Percentiles rank a stretch among this genome's conserved stretches.
phyloP scores from a whole-genome alignment of 352 stramenopile species.

The Discostella stelligera region DNA sequence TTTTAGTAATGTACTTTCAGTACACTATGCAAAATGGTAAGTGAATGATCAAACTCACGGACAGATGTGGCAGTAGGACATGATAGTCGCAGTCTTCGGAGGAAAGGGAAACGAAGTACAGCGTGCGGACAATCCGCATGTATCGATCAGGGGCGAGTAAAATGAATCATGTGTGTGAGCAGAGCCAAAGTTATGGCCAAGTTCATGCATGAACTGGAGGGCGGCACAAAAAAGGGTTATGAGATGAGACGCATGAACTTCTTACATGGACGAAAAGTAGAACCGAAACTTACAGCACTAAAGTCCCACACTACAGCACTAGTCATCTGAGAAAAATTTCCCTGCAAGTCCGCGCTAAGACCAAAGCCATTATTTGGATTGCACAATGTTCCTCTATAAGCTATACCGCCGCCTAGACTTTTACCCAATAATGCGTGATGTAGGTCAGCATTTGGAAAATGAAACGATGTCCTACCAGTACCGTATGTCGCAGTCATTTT shows the following conservation, averaged over 20 bases:
- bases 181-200: conserved; percentile 18
- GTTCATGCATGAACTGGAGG: conserved; percentile 14
- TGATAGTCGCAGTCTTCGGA: conserved; percentile 7
- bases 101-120: not conserved
- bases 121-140: not conserved
- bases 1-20: too few relatives aligned
- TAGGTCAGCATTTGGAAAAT: conserved; percentile 8
- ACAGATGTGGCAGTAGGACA: conserved; percentile 11
- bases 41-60: not conserved
- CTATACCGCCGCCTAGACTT: conserved; percentile 16
- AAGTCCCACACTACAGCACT: conserved; percentile 13
- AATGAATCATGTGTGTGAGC: conserved; percentile 8
- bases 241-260: not conserved
- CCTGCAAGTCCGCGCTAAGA: conserved; percentile 4
- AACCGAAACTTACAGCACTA: conserved; percentile 2
- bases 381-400: conserved; percentile 24
- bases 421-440: conserved; percentile 27
- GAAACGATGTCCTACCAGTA: not conserved
- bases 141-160: not conserved
- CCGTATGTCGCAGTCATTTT: not conserved
- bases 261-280: not conserved
- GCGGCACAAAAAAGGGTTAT: not conserved
- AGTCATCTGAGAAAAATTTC: conserved; percentile 7
- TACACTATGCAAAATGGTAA: too few relatives aligned
- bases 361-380: conserved; percentile 23